Evolutionary conservation across 805 yeast species (phyloP).

Genomic region (Schwanniomyces vanrijiae): DNA sequence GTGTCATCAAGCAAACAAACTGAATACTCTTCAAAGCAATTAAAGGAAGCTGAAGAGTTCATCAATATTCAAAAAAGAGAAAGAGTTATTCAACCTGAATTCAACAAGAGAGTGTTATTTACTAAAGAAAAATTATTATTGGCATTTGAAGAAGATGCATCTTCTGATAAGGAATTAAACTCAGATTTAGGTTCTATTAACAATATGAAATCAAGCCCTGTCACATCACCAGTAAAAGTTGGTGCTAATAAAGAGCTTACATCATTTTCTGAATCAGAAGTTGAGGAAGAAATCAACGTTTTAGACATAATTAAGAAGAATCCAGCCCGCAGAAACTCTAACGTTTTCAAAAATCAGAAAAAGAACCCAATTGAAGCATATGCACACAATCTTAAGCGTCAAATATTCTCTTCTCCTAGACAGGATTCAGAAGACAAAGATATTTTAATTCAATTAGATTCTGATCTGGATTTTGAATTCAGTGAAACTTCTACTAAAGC

Average conservation of each 20-base stretch:
- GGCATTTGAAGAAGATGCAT: constrained; percentile 29
- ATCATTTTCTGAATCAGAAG: constrained; percentile 1
- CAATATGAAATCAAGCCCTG: constrained; percentile 24
- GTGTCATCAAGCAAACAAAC: constrained; percentile 13
- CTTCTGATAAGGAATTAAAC: constrained; percentile 12
- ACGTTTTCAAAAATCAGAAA: neutral
- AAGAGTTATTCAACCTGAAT: constrained; percentile 30
- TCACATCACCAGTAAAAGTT: constrained; percentile 29
- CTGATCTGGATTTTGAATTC: constrained; percentile 23
- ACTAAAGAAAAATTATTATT: constrained; percentile 31
- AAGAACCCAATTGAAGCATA: constrained; percentile 36
- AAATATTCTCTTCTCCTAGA: constrained; percentile 27
- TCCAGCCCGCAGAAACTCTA: neutral
- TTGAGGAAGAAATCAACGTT: constrained; percentile 12
- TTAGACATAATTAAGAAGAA: constrained; percentile 7
- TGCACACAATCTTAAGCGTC: constrained; percentile 30
- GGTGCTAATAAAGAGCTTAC: neutral
- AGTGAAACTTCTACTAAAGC: constrained; percentile 1
- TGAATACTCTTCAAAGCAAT: constrained; percentile 18
- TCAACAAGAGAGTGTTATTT: constrained; percentile 22
- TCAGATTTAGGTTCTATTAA: constrained; percentile 9
- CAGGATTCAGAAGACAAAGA: constrained; percentile 7
- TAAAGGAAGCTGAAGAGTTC: constrained; percentile 31
- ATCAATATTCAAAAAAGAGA: constrained; percentile 34
- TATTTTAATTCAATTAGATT: constrained; percentile 23